Conservation (phyloP, 2,329 filamentous ascomycete species). For the Huntiella savannae region DNA sequence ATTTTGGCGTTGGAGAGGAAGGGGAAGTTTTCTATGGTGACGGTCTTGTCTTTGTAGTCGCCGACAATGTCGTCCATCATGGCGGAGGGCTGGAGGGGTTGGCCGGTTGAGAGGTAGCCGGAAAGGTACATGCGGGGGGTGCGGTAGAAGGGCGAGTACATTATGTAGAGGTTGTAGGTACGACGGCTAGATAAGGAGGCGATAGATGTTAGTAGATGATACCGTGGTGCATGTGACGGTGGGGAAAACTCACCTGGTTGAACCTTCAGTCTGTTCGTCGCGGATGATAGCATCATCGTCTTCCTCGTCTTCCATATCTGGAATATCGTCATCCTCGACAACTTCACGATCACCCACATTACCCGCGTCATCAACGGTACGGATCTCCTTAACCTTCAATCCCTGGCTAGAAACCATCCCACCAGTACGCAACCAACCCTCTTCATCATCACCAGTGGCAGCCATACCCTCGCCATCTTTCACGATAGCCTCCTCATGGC, state of each 20-base stretch:
- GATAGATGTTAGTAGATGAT: slow-evolving; percentile 10
- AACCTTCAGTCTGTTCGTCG: slow-evolving; percentile 24
- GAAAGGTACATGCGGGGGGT: slow-evolving; percentile 90
- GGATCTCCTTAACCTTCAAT: slow-evolving; percentile 58
- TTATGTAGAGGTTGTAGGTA: slow-evolving; percentile 97
- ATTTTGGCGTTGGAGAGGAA: slow-evolving; percentile 90
- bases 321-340: slow-evolving; percentile 70
- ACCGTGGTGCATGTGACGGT: neutral
- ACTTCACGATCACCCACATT: slow-evolving; percentile 60
- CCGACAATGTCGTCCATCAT: slow-evolving; percentile 98
- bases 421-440: slow-evolving; percentile 83
- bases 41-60: slow-evolving; percentile 96
- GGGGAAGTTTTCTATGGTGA: slow-evolving; percentile 92
- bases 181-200: slow-evolving; percentile 46
- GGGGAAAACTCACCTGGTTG: neutral
- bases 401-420: slow-evolving; percentile 58
- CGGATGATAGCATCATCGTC: slow-evolving; percentile 93
- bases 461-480: slow-evolving; percentile 51
- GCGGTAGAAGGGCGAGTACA: slow-evolving; percentile 90
- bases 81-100: slow-evolving; percentile 59
- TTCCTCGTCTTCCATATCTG: slow-evolving; percentile 96
- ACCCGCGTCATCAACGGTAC: slow-evolving; percentile 75
- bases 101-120: slow-evolving; percentile 62
- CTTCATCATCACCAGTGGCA: slow-evolving; percentile 42
- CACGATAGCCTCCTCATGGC: slow-evolving; percentile 71